Base-by-base conservation (phyloP, 2,329 filamentous ascomycete species). In the Rhynchosporium secalis region DNA sequence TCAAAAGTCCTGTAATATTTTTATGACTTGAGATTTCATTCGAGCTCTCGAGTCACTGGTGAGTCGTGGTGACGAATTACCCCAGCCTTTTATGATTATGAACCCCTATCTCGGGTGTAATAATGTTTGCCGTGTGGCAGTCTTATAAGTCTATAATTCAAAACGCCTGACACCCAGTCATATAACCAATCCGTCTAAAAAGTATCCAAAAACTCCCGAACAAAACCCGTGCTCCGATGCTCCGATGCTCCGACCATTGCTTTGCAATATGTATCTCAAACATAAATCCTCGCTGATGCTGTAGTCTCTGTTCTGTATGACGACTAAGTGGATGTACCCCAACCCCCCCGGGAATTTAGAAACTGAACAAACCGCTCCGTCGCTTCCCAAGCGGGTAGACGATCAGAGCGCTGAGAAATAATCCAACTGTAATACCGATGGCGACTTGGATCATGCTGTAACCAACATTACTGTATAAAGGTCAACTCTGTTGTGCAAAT, bases 311-410 rank as follows among this genome's bases (percentile, higher is more conserved):
- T 31, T 28, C 33, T 58, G 52, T 60, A 33, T 54, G 4, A 41
- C 56, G 13, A 51, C 29, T 13, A 36, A 31, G 61, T 33, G 12
- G 26, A 49, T 58, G 47, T 38, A 36, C 31, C 45, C 13, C 62
- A 63, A 47, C 13, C 33, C 2, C 7, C 15, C 15, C 3, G n/a
- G 13, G 15, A 15, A 33, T 33, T 66, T 70, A 78, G 61, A 78
- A 78, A 61, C 73, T 76, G 54, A 78, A 78, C 49, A 78, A 65
- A 1, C 76, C 76, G 62, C 75, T 76, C 41, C 76, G 72, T 56
- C 75, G 73, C 66, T 78, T 78, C 33, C 76, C 75, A 48, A 77
- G 68, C 5, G 76, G 76, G 67, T 78, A 78, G 4, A 78, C 72
- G 45, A 77, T 71, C 29, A 78, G 67, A 5, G 75, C 74, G 57